Conservation (phyloP, 345 rosid genomes). For the Salix purpurea region DNA sequence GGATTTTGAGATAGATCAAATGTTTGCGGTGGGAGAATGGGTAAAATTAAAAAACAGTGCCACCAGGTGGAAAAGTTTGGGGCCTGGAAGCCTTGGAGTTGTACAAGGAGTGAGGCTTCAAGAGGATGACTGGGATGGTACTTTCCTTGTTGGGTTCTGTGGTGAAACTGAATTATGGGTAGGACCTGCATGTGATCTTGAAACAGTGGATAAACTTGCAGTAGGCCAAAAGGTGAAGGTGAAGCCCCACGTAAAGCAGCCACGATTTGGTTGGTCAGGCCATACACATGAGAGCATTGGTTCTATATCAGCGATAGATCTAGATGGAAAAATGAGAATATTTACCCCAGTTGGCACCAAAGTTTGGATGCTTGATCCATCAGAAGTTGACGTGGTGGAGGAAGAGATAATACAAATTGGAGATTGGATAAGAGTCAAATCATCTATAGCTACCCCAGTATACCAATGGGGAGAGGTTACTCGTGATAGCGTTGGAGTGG, state of each 20-base stretch:
- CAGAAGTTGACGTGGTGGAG: slow-evolving; percentile 76
- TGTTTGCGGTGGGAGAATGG: slow-evolving; percentile 95
- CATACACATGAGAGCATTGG: slow-evolving; percentile 79
- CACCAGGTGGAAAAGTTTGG: slow-evolving; percentile 67
- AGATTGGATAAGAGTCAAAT: slow-evolving; percentile 80
- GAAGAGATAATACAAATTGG: slow-evolving; percentile 80
- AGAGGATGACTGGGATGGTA: slow-evolving; percentile 82
- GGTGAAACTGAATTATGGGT: slow-evolving; percentile 94
- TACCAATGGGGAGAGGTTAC: slow-evolving; percentile 97
- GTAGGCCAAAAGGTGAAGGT: slow-evolving; percentile 79
- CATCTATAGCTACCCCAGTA: slow-evolving; percentile 62
- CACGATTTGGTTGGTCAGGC: slow-evolving; percentile 95
- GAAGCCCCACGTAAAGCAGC: slow-evolving; percentile 74
- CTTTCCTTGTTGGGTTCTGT: slow-evolving; percentile 68
- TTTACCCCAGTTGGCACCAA: slow-evolving; percentile 85
- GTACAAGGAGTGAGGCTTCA: slow-evolving; percentile 84
- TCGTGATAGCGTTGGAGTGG: slow-evolving; percentile 85
- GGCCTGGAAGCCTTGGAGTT: slow-evolving; percentile 76
- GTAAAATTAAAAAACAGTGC: slow-evolving; percentile 62
- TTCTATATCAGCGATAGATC: slow-evolving; percentile 81
- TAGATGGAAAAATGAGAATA: slow-evolving; percentile 89
- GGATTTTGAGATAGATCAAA: slow-evolving; percentile 68
- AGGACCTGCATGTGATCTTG: slow-evolving; percentile 66
- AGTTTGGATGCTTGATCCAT: slow-evolving; percentile 96
- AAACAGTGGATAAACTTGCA: slow-evolving; percentile 52